Percentiles rank a stretch among this genome's conserved stretches.
Conservation (phyloP, 1,139 yeast genomes). For the Suhomyces kunorum region DNA sequence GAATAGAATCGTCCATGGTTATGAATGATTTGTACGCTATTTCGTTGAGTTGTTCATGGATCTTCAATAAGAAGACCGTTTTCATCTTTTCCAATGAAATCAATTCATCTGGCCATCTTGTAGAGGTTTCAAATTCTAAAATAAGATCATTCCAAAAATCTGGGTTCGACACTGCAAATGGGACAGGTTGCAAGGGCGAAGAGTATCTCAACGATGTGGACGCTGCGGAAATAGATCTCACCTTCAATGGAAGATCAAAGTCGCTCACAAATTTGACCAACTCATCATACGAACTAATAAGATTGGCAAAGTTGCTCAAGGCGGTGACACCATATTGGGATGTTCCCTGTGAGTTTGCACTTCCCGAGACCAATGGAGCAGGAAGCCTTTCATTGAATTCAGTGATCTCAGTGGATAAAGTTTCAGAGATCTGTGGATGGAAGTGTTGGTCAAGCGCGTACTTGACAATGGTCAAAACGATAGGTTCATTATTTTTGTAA, state of each 20-base stretch:
- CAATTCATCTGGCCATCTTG: constrained; percentile 95
- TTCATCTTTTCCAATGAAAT: constrained; percentile 85
- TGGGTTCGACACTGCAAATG: constrained; percentile 74
- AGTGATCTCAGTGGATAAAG: constrained; percentile 42
- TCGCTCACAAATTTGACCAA: constrained; percentile 55
- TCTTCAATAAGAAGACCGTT: constrained; percentile 79
- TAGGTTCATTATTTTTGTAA: constrained; percentile 58
- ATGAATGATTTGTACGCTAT: constrained; percentile 59
- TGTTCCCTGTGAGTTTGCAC: constrained; percentile 46
- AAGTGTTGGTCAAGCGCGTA: constrained; percentile 67
- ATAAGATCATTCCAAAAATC: constrained; percentile 81
- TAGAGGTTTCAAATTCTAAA: constrained; percentile 83
- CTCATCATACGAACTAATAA: constrained; percentile 67
- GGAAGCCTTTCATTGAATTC: constrained; percentile 57
- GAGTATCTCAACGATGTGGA: constrained; percentile 73
- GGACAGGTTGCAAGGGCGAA: constrained; percentile 76
- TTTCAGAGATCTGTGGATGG: constrained; percentile 45
- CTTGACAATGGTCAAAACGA: constrained; percentile 65
- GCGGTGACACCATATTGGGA: constrained; percentile 55
- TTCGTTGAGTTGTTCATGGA: constrained; percentile 59
- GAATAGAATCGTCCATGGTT: constrained; percentile 64
- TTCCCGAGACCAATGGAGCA: constrained; percentile 42
- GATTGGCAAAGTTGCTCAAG: constrained; percentile 51
- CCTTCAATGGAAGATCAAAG: constrained; percentile 67
- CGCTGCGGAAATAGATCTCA: constrained; percentile 72